phyloP scores from a whole-genome alignment of 495 filamentous ascomycete genomes.

The Aspergillus nidulans region DNA sequence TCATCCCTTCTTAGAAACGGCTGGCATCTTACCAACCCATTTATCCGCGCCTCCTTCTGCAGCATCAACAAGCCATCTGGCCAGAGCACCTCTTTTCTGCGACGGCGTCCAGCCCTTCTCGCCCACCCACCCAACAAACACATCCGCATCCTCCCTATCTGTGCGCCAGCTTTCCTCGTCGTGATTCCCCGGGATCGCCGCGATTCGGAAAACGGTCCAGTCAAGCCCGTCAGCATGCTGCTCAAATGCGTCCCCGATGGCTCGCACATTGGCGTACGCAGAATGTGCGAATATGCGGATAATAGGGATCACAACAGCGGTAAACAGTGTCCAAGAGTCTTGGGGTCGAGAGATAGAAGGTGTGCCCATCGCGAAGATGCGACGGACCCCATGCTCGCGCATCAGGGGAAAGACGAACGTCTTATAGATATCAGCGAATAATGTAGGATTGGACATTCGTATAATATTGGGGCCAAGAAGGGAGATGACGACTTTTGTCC shows the following conservation, averaged over 20 bases:
- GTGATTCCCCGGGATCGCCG: not conserved
- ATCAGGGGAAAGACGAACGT: not conserved
- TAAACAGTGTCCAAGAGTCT: not conserved
- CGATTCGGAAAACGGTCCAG: slow-evolving; percentile 1
- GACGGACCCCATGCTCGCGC: not conserved
- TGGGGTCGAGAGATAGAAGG: not conserved
- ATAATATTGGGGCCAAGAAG: not conserved
- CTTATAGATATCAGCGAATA: not conserved
- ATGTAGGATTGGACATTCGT: not conserved
- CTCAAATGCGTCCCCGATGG: not conserved
- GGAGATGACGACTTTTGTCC: not conserved
- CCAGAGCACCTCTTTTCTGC: not conserved
- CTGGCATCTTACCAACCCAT: slow-evolving; percentile 4
- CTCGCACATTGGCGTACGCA: not conserved
- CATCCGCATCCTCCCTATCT: slow-evolving; percentile 1
- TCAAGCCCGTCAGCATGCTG: not conserved
- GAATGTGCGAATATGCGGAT: not conserved
- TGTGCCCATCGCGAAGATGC: slow-evolving; percentile 2
- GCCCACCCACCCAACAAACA: not conserved
- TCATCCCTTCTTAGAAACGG: not conserved
- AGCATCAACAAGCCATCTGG: slow-evolving; percentile 2
- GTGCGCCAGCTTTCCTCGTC: slow-evolving; percentile 1
- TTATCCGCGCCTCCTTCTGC: not conserved
- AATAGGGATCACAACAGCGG: not conserved
- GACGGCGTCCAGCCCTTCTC: not conserved